Evolutionary conservation across 345 rosid genomes (phyloP).

Genomic region (Viola odorata): DNA sequence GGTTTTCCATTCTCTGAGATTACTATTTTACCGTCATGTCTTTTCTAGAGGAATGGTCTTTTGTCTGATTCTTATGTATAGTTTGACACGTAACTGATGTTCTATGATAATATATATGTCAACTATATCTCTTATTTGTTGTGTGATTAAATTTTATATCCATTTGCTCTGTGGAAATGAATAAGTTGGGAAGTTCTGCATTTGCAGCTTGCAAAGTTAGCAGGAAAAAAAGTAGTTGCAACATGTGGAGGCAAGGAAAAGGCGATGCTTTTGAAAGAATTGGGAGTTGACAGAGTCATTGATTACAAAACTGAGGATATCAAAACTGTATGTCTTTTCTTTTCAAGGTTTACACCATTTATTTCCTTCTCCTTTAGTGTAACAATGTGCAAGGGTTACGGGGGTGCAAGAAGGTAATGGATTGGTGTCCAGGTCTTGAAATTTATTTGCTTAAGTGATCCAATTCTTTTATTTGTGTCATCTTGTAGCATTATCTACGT

Average conservation of each 20-base stretch:
- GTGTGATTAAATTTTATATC: background rate
- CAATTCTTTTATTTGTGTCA: background rate
- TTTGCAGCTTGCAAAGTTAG: constrained; percentile 82
- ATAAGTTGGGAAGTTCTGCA: constrained; percentile 11
- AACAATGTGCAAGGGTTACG: background rate
- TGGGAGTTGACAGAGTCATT: constrained; percentile 84
- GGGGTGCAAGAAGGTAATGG: too few species aligned
- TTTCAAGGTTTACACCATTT: constrained; percentile 11
- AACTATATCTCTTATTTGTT: background rate
- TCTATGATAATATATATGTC: too few species aligned
- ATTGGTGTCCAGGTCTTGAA: background rate
- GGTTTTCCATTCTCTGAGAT: too few species aligned
- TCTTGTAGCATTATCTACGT: too few species aligned
- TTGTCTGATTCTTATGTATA: too few species aligned
- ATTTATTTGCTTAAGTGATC: background rate
- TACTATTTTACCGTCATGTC: too few species aligned
- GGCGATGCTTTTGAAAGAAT: constrained; percentile 66
- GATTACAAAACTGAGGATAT: constrained; percentile 80
- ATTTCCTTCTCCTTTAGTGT: constrained; percentile 4
- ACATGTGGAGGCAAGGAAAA: constrained; percentile 92
- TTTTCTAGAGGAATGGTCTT: too few species aligned
- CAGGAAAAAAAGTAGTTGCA: constrained; percentile 81
- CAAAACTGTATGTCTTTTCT: constrained; percentile 49
- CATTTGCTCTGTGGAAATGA: constrained; percentile 2
- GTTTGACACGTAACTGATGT: too few species aligned